Conservation (phyloP, 1,139 yeast species). For the Scheffersomyces insectosa region DNA sequence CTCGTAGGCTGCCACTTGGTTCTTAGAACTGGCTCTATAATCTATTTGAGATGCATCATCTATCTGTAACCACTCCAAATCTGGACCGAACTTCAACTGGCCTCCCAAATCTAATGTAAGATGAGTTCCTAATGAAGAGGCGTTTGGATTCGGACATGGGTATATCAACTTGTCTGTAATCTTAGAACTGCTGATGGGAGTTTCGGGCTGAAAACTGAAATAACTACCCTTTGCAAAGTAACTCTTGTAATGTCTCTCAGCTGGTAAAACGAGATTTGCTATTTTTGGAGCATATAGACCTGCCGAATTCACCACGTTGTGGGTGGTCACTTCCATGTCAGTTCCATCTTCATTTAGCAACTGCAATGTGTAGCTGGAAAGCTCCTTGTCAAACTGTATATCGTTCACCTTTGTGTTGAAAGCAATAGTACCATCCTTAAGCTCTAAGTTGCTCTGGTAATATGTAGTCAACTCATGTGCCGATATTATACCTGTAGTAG, state of each 20-base stretch:
- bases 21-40: slow-evolving; percentile 47
- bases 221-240: slow-evolving; percentile 86
- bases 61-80: slow-evolving; percentile 72
- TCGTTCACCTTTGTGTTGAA: slow-evolving; percentile 57
- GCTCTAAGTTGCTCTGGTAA: slow-evolving; percentile 52
- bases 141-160: slow-evolving; percentile 76
- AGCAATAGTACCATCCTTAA: slow-evolving; percentile 65
- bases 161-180: slow-evolving; percentile 53
- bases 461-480: slow-evolving; percentile 75
- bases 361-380: slow-evolving; percentile 25
- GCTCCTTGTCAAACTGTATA: slow-evolving; percentile 27
- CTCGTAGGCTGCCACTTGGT: slow-evolving; percentile 53
- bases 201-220: slow-evolving; percentile 53
- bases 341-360: slow-evolving; percentile 40
- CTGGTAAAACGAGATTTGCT: slow-evolving; percentile 68
- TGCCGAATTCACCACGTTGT: slow-evolving; percentile 70
- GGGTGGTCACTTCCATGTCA: slow-evolving; percentile 48
- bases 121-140: slow-evolving; percentile 83
- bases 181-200: slow-evolving; percentile 28
- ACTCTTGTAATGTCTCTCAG: slow-evolving; percentile 55
- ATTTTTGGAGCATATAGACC: slow-evolving; percentile 74
- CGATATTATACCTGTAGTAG: slow-evolving; percentile 81
- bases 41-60: slow-evolving; percentile 39
- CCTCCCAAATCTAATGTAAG: slow-evolving; percentile 83
- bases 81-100: slow-evolving; percentile 83